Evolutionary conservation across 2,329 filamentous ascomycete genomes (phyloP), one percentile per base, ranked within the genome.

Genomic region (Alternaria sp.): DNA sequence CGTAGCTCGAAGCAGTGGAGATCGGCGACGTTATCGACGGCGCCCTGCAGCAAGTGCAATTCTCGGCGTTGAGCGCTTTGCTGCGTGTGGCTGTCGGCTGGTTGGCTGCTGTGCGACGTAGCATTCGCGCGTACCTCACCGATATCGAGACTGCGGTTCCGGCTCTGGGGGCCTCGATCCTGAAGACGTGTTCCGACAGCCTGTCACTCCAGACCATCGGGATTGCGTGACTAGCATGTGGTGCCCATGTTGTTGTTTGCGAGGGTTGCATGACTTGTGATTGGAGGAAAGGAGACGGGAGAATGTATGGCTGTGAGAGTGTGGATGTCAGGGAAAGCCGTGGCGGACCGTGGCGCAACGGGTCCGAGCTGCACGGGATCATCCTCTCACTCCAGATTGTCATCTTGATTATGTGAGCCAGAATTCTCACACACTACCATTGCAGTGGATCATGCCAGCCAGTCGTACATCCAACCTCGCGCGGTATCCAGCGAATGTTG

Each of bases 191-290:
- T 37, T 46, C 59, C 55, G 62, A 63, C 57, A 57, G 63, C 68
- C 58, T 71, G 66, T 71, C 68, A 68, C 60, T 60, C 65, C 60
- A 55, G 33, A 25, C 49, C 28, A 58, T 63, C 60, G 71, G 71
- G 46, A 66, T 58, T 41, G 49, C 65, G 14, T 9, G 9, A 20
- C 25, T 30, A 33, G 12, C 6, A n/a, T 8, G 12, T 8, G 49
- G 9, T 11, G 12, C 4, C 12, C 28, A 53, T 53, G 9, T 6
- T 41, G 49, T 30, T 25, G 9, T 14, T 2, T 4, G 20, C 9
- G 15, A 18, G 37, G n/a, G 8, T 11, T 3, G 15, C 5, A 0
- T 6, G 5, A 12, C 5, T 15, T 33, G 3, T 23, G 6, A 14
- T 53, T 41, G 15, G 49, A 7, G 49, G 1, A 2, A 3, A 0